Percentiles rank a stretch among this genome's conserved stretches.
phyloP scores from a whole-genome alignment of 2,329 filamentous ascomycete genomes.

The Sclerotinia borealis region DNA sequence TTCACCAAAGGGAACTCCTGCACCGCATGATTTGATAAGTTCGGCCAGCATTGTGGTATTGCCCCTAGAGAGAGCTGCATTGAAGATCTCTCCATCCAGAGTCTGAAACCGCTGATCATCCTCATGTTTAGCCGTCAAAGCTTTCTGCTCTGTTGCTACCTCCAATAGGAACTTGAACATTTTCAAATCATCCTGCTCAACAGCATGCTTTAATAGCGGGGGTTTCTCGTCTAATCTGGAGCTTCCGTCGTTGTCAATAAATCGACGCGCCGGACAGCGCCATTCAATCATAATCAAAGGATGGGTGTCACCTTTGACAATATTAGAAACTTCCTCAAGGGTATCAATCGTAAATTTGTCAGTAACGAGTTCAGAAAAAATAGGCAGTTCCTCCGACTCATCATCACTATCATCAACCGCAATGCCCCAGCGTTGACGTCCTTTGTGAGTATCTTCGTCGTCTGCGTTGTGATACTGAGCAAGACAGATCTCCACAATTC shows the following conservation, averaged over 20 bases:
- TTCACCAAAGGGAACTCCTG: constrained; percentile 61
- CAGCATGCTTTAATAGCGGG: constrained; percentile 20
- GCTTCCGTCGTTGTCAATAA: constrained; percentile 25
- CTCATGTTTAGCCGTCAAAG: constrained; percentile 23
- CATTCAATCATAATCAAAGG: constrained; percentile 48
- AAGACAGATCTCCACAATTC: constrained; percentile 63
- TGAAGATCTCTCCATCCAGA: constrained; percentile 35
- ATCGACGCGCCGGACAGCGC: constrained; percentile 31
- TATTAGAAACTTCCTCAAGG: constrained; percentile 61
- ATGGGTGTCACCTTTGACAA: constrained; percentile 58
- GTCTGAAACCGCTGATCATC: constrained; percentile 28
- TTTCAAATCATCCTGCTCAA: constrained; percentile 23
- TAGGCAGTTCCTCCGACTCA: constrained; percentile 34
- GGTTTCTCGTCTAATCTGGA: background rate
- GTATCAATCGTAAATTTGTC: constrained; percentile 70
- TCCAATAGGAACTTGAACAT: constrained; percentile 29
- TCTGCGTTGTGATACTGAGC: constrained; percentile 59
- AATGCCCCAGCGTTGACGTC: constrained; percentile 35
- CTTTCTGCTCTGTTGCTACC: constrained; percentile 24
- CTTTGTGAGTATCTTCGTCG: constrained; percentile 8
- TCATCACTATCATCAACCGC: constrained; percentile 38
- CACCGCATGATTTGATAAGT: constrained; percentile 60
- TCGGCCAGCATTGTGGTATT: constrained; percentile 53
- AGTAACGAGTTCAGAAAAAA: constrained; percentile 53
- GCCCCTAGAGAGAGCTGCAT: constrained; percentile 40